Evolutionary conservation across 164 flowering plant species (phyloP).

Genomic region (Liquidambar formosana): DNA sequence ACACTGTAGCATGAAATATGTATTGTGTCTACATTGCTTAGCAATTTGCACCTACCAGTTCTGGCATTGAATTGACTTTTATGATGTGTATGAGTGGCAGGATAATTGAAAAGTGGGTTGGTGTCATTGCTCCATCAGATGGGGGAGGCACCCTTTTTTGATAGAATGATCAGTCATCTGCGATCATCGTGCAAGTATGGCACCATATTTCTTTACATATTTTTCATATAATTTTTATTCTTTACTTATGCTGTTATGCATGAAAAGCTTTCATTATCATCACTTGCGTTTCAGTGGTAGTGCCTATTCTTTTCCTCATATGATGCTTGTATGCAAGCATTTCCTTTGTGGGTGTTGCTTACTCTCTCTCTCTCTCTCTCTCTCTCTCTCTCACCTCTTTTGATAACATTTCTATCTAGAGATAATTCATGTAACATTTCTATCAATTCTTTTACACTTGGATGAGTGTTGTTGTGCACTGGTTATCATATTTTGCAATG

Average conservation of each 20-base stretch:
- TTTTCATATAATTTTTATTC: neutral
- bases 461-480: neutral
- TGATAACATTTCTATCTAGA: neutral
- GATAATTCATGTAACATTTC: neutral
- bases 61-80: neutral
- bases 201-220: neutral
- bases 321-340: neutral
- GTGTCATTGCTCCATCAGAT: slow-evolving; percentile 7
- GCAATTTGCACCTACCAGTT: neutral
- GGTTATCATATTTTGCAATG: neutral
- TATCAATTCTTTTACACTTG: neutral
- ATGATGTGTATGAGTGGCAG: neutral
- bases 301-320: neutral
- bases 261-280: neutral
- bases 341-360: neutral
- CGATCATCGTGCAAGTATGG: slow-evolving; percentile 59
- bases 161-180: slow-evolving; percentile 46
- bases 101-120: slow-evolving; percentile 1
- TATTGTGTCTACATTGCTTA: too few relatives aligned
- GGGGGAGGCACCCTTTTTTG: slow-evolving; percentile 48
- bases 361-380: neutral
- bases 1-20: too few relatives aligned
- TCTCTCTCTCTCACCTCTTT: neutral
- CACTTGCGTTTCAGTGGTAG: neutral
- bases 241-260: neutral